Evolutionary conservation across 371 early-diverging fungal species (phyloP).

Genomic region (Umbelopsis sp.): DNA sequence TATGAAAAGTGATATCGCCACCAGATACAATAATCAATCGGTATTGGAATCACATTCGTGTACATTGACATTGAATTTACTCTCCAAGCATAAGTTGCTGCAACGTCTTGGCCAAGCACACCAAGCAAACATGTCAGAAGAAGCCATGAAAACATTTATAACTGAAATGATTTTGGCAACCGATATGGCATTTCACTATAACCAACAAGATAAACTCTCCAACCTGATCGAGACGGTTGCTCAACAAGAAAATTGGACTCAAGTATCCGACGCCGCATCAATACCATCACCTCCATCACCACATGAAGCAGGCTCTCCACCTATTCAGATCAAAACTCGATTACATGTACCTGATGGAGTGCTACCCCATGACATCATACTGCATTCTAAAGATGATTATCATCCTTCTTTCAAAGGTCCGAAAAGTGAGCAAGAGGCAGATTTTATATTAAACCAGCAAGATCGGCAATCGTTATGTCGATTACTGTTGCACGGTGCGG

Average conservation of each 20-base stretch:
- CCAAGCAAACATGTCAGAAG: constrained; percentile 43
- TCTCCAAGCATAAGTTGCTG: constrained; percentile 73
- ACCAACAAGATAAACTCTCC: constrained; percentile 69
- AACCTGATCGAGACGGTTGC: constrained; percentile 22
- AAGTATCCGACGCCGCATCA: background rate
- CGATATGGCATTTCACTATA: constrained; percentile 91
- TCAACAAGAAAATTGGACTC: constrained; percentile 1
- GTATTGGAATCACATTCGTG: constrained; percentile 88
- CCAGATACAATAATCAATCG: constrained; percentile 72
- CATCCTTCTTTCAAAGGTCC: background rate
- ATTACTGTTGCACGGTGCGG: constrained; percentile 82
- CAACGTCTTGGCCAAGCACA: constrained; percentile 37
- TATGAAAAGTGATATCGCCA: constrained; percentile 74
- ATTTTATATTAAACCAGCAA: constrained; percentile 28
- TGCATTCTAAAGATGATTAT: background rate
- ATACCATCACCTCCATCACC: constrained; percentile 10
- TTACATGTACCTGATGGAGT: constrained; percentile 5
- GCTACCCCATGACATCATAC: background rate
- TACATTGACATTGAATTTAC: constrained; percentile 69
- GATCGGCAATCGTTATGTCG: constrained; percentile 69
- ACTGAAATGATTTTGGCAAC: constrained; percentile 79
- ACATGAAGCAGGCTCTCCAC: background rate
- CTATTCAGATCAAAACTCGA: constrained; percentile 10
- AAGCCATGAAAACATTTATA: constrained; percentile 55
- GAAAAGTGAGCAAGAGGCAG: background rate